Percentiles rank a stretch among this genome's conserved stretches.
Evolutionary conservation across 768 basidiomycete species (phyloP).

Genomic region (Lentinula sp.): DNA sequence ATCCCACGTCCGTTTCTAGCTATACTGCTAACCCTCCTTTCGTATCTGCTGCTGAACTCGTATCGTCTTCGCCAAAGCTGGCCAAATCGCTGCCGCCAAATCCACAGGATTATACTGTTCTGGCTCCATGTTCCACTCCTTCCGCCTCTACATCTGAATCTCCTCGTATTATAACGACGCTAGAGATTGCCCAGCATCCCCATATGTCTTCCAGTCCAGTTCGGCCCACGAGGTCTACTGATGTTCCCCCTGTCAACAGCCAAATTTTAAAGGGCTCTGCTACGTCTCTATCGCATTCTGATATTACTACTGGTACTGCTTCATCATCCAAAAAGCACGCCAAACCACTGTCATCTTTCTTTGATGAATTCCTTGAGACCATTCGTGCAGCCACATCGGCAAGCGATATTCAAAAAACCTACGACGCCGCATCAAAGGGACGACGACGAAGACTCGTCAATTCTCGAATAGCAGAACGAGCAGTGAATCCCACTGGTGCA

Average conservation of each 20-base stretch:
- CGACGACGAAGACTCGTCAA: not conserved
- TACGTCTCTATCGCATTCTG: not conserved
- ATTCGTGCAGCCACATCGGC: slow-evolving; percentile 20
- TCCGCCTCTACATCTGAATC: not conserved
- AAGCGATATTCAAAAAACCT: not conserved
- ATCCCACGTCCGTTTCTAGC: not conserved
- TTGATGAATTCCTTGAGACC: slow-evolving; percentile 28
- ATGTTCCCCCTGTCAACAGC: not conserved
- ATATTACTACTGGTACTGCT: not conserved
- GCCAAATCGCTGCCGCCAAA: not conserved
- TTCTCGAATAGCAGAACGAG: not conserved
- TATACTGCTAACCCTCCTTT: not conserved
- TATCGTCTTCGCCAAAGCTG: not conserved
- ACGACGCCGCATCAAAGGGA: not conserved
- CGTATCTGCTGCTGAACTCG: not conserved
- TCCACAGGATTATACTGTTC: not conserved
- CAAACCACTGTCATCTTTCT: slow-evolving; percentile 27
- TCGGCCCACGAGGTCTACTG: not conserved
- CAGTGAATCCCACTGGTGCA: not conserved
- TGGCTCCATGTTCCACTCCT: not conserved
- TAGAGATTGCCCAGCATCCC: not conserved
- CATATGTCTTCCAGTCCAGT: not conserved
- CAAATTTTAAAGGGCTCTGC: not conserved
- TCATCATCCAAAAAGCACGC: slow-evolving; percentile 14
- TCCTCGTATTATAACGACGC: not conserved